Percentiles rank a stretch among this genome's conserved stretches.
Conservation (phyloP, 345 rosid genomes). For the Anastatica hierochuntica region DNA sequence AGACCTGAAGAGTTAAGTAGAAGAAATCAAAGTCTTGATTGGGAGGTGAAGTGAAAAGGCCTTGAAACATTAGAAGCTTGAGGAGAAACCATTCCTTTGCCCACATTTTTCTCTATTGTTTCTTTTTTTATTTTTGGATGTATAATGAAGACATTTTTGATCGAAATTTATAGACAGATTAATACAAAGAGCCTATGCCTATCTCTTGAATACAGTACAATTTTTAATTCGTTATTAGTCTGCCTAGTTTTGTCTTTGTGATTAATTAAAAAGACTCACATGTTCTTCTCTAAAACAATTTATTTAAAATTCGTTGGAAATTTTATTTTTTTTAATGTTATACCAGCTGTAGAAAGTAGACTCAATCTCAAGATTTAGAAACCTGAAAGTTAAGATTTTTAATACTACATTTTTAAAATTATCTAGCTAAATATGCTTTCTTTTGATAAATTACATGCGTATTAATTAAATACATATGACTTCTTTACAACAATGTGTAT, state of each 20-base stretch:
- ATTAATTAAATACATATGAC: no score
- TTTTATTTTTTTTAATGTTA: no score
- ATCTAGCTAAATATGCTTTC: no score
- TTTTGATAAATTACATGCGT: no score
- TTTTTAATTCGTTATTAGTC: background rate
- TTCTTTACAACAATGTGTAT: no score
- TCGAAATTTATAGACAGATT: slow-evolving; percentile 2
- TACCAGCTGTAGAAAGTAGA: no score
- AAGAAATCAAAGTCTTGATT: slow-evolving; percentile 69
- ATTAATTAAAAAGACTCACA: background rate
- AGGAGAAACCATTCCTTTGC: slow-evolving; percentile 6
- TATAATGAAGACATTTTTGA: background rate
- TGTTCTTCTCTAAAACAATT: background rate
- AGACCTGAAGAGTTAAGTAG: slow-evolving; percentile 77
- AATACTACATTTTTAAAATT: no score
- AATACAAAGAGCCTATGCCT: background rate
- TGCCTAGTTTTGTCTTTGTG: background rate
- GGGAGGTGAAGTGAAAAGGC: slow-evolving; percentile 31
- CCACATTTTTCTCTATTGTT: slow-evolving; percentile 5
- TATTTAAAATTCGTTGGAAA: no score
- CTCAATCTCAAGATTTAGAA: no score
- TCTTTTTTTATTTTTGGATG: background rate
- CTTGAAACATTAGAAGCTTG: slow-evolving; percentile 34
- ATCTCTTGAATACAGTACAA: background rate
- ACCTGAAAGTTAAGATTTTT: no score